Evolutionary conservation across 2,329 filamentous ascomycete species (phyloP), one percentile per base, ranked within the genome.

Genomic region (Penicillium sp.): DNA sequence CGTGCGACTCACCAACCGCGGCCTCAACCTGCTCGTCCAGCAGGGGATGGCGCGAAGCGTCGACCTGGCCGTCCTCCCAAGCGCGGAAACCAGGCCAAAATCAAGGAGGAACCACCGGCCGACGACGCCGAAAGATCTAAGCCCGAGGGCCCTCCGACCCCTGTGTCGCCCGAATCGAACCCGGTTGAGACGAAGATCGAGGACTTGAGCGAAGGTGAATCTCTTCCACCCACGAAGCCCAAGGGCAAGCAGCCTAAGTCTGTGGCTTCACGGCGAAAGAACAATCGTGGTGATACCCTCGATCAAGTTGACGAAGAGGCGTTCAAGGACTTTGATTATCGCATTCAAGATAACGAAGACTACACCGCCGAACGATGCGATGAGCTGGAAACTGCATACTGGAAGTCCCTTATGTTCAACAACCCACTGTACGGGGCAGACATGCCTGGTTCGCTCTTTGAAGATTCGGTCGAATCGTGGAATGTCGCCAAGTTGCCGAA

Each of bases 391-490:
- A 85, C 88, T 43, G 85, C 85, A 35, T 98, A 98, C 71, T 98
- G 93, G 93, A 96, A 94, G 71, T 95, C 89, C 0, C 77, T 98
- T 52, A 96, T 90, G 18, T 98, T 94, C 70, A 94, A 91, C 38
- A 85, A 88, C 46, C 93, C 93, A 0, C 81, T 98, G 67, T 98
- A 98, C 59, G 93, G 93, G 42, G 93, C 93, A 6, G 93, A 98
- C 68, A 87, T 98, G 79, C 89, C 90, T 58, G 93, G 93, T 10
- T 95, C 91, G 0, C 78, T 98, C 1, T 98, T 98, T 66, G 84
- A 93, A 57, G 90, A 97, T 36, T 78, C 79, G 1, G 89, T 85
- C 2, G 85, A 87, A 6, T 77, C 75, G 26, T 98, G 93, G 93
- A 98, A 98, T 59, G 81, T 98, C 36, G 93, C 94, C 59, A 94